Percentiles rank a stretch among this genome's conserved stretches.
These are phyloP conservation scores for Cladophialophora immunda DNA, from an alignment of 2,329 filamentous ascomycete genomes.

Conservation along the genomic window DNA sequence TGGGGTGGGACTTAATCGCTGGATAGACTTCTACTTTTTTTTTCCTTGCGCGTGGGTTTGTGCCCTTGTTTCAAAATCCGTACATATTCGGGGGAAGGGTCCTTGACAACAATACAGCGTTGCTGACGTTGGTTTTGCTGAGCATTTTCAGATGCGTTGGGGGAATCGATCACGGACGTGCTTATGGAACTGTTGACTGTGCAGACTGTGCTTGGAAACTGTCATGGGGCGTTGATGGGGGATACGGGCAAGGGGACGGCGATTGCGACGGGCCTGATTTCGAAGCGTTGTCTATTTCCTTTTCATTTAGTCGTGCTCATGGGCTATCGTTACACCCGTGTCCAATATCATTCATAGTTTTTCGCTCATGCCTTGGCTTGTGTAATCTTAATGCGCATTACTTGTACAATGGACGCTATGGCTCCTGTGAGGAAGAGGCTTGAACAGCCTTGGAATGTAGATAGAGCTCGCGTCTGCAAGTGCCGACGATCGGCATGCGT, in stretches of 20 bases:
- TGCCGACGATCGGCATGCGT: no score
- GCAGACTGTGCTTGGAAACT: neutral
- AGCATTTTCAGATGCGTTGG: constrained; percentile 37
- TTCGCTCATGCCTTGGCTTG: neutral
- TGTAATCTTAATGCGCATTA: neutral
- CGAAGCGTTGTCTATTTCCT: neutral
- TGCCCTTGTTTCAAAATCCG: constrained; percentile 18
- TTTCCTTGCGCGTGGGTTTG: constrained; percentile 16
- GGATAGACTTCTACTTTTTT: constrained; percentile 25
- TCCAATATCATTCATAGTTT: constrained; percentile 26
- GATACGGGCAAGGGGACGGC: neutral
- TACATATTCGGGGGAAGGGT: constrained; percentile 29
- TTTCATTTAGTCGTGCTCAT: neutral
- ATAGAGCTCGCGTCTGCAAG: no score
- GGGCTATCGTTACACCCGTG: constrained; percentile 9
- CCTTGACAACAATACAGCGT: constrained; percentile 3
- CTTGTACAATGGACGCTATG: neutral
- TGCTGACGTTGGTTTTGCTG: constrained; percentile 15
- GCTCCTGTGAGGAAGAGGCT: no score
- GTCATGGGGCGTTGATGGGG: neutral
- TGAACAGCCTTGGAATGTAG: no score
- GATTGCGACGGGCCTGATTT: neutral
- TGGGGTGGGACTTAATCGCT: constrained; percentile 20
- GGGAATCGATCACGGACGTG: neutral
- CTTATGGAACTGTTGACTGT: neutral